Percentiles rank a stretch among this genome's conserved stretches.
phyloP scores from a whole-genome alignment of 805 yeast species.

The Hanseniaspora osmophila region DNA sequence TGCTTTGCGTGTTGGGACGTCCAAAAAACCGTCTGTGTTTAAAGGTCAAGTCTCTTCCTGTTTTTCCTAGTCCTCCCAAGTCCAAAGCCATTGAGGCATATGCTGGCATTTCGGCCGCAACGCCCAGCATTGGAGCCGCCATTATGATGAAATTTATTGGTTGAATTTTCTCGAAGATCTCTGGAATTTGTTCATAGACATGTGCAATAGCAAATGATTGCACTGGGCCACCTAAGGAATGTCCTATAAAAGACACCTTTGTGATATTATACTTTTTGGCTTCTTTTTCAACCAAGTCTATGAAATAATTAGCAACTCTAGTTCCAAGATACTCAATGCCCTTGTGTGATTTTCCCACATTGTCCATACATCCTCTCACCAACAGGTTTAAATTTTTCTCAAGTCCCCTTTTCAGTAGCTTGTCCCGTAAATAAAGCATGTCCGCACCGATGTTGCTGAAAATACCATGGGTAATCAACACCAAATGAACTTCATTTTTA shows the following conservation, averaged over 20 bases:
- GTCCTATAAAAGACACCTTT: conserved; percentile 75
- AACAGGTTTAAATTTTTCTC: conserved; percentile 50
- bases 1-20: conserved; percentile 14
- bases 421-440: conserved; percentile 75
- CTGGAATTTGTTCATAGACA: conserved; percentile 44
- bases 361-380: conserved; percentile 71
- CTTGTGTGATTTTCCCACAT: conserved; percentile 75
- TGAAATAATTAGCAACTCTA: conserved; percentile 59
- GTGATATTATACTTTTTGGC: conserved; percentile 18
- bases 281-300: conserved; percentile 33
- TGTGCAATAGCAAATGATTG: conserved; percentile 86
- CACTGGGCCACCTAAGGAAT: conserved; percentile 84
- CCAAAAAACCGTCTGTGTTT: conserved; percentile 24
- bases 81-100: conserved; percentile 73
- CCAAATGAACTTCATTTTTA: conserved; percentile 59
- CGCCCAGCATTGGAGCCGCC: conserved; percentile 84
- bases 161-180: conserved; percentile 46
- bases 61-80: conserved; percentile 80
- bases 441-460: conserved; percentile 86
- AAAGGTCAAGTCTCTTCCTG: conserved; percentile 83
- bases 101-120: conserved; percentile 74
- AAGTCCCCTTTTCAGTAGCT: conserved; percentile 37
- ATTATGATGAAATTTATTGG: conserved; percentile 72
- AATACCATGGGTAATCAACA: conserved; percentile 79
- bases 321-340: conserved; percentile 79